Evolutionary conservation across 345 rosid species (phyloP).

Genomic region (Citrus glauca): DNA sequence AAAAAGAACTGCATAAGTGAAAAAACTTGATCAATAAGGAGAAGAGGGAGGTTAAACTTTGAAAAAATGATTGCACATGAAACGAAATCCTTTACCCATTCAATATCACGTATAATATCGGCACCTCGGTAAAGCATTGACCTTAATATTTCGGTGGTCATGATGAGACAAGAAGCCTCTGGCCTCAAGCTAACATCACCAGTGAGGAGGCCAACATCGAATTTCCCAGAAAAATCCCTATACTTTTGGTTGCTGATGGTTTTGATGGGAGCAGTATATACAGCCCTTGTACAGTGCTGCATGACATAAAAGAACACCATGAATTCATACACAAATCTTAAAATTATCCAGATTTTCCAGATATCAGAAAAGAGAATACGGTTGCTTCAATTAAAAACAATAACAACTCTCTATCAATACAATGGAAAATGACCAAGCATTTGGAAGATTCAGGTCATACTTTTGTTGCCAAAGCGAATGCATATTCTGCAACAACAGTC

Average conservation of each 20-base stretch:
- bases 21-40: constrained; percentile 9
- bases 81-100: constrained; percentile 75
- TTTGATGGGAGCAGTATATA: constrained; percentile 97
- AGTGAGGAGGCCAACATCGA: constrained; percentile 97
- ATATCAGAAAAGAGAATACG: constrained; percentile 4
- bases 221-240: constrained; percentile 84
- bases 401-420: background rate
- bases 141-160: constrained; percentile 98
- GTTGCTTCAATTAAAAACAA: constrained; percentile 6
- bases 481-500: constrained; percentile 98
- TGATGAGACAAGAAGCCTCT: constrained; percentile 96
- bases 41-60: background rate
- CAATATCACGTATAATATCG: constrained; percentile 95
- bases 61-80: constrained; percentile 12
- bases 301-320: constrained; percentile 15
- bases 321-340: background rate
- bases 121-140: constrained; percentile 99
- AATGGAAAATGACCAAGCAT: background rate
- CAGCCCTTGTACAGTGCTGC: constrained; percentile 98
- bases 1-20: constrained; percentile 16
- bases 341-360: background rate
- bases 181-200: constrained; percentile 98
- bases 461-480: constrained; percentile 94
- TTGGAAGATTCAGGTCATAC: constrained; percentile 31
- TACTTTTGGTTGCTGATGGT: constrained; percentile 99